Evolutionary conservation across 1,284 basidiomycete species (phyloP), one percentile per base, ranked within the genome.

Genomic region (Trichosporon sp.): DNA sequence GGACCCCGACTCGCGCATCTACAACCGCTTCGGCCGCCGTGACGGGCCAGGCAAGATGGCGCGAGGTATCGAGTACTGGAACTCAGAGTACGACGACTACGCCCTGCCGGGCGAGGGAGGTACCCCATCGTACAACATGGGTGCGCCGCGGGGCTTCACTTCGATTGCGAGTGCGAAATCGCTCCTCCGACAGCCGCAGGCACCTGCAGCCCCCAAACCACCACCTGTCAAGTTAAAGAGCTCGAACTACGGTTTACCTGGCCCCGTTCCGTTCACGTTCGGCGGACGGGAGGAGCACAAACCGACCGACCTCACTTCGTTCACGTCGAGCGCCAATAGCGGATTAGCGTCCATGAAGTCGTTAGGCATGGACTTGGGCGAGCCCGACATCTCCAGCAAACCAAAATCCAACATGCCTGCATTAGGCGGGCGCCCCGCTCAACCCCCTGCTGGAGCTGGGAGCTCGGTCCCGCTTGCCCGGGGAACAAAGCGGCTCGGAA

Each of bases 1-100:
- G 0, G 77, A 80, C 65, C 75, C 78, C 5, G 76, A 63, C 14
- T 63, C 59, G 16, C 59, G 59, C 31, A 63, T 63, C 35, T 75
- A 72, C 48, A 82, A 82, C 67, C 76, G 80, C 32, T 80, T 82
- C 68, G 78, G 78, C 7, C 75, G 79, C 6, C 68, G 78, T 2
- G 80, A 82, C 64, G 76, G 77, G 2, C 80, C 79, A 31, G 66
- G 70, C 12, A 78, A 78, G 74, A 78, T 80, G 19, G 74, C 79
- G 26, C 76, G 82, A 26, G 81, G 78, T 3, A 76, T 79, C 31
- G 80, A 83, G 63, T 83, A 84, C 74, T 84, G 82, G 82, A 75
- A 78, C 2, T 81, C 79, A 0, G 81, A 81, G 1, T 40, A 67
- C 21, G 83, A 84, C 73, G 83, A 84, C 63, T 83, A 84, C 69